Evolutionary conservation across 2,329 filamentous ascomycete genomes (phyloP).

Genomic region (Cordyceps cicadae): DNA sequence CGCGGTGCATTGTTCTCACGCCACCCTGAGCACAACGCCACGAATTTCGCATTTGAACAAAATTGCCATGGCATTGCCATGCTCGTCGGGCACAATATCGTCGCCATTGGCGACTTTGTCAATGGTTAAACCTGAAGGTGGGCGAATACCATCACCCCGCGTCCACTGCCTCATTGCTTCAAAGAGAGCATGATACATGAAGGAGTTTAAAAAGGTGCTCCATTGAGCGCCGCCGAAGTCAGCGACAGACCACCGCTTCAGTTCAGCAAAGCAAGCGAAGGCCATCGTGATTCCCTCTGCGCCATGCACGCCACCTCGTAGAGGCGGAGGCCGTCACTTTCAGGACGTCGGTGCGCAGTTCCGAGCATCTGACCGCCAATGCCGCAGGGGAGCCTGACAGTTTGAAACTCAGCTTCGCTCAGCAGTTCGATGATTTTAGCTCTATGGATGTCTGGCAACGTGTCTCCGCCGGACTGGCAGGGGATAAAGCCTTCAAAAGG

Average conservation of each 20-base stretch:
- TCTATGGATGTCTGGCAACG: background rate
- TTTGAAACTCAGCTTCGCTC: conserved; percentile 15
- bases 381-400: conserved; percentile 14
- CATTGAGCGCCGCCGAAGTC: conserved; percentile 13
- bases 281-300: conserved; percentile 15
- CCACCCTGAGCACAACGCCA: too few relatives aligned
- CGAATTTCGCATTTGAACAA: too few relatives aligned
- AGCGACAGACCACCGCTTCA: conserved; percentile 12
- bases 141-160: background rate
- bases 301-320: conserved; percentile 16
- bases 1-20: conserved; percentile 13
- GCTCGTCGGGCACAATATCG: conserved; percentile 14
- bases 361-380: conserved; percentile 14
- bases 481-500: conserved; percentile 15
- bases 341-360: conserved; percentile 11
- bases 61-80: conserved; percentile 18
- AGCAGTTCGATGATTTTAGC: conserved; percentile 4
- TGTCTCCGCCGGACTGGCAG: conserved; percentile 15
- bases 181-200: conserved; percentile 17
- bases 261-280: conserved; percentile 10
- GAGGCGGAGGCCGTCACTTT: conserved; percentile 13
- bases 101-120: conserved; percentile 3
- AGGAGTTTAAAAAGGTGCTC: conserved; percentile 16
- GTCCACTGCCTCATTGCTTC: conserved; percentile 13
- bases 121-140: background rate